These are phyloP conservation scores for Sporothrix pseudoabietina DNA, from an alignment of 2,329 filamentous ascomycete species.

Conservation along the genomic window DNA sequence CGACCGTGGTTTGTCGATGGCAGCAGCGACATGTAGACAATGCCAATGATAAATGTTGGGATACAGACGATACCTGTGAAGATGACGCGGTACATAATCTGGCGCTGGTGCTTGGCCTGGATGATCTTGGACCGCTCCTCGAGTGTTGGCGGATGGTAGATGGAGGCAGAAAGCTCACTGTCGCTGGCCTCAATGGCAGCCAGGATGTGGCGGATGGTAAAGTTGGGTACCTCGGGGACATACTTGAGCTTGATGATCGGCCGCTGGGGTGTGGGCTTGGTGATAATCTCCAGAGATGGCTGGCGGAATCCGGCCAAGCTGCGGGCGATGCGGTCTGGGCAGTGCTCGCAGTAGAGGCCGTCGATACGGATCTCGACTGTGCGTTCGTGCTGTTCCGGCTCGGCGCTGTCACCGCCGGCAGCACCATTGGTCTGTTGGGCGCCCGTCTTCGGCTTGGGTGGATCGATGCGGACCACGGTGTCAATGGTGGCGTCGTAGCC, in stretches of 20 bases:
- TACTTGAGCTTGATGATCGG: constrained; percentile 75
- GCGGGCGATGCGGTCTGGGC: constrained; percentile 60
- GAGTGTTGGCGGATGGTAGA: constrained; percentile 79
- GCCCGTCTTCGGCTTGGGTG: constrained; percentile 36
- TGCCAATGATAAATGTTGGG: constrained; percentile 83
- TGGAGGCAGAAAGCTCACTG: constrained; percentile 63
- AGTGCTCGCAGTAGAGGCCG: constrained; percentile 75
- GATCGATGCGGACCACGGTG: constrained; percentile 47
- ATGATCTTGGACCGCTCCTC: constrained; percentile 79
- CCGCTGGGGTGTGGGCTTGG: constrained; percentile 57
- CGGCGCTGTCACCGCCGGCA: neutral
- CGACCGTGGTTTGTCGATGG: constrained; percentile 59
- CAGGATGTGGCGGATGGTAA: constrained; percentile 78
- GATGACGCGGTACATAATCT: constrained; percentile 69
- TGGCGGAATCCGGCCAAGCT: constrained; percentile 57
- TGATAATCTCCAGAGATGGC: constrained; percentile 54
- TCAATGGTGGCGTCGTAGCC: constrained; percentile 68
- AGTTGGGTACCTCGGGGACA: constrained; percentile 62
- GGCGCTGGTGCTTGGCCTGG: constrained; percentile 67
- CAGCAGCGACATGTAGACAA: constrained; percentile 87
- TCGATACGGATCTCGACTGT: constrained; percentile 67
- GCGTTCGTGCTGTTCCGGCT: constrained; percentile 43
- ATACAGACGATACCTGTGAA: constrained; percentile 71
- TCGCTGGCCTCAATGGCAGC: constrained; percentile 67
- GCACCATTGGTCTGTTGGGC: neutral